These are phyloP conservation scores for Cantharellus anzutake DNA, from an alignment of 768 basidiomycete species.

Conservation along the genomic window DNA sequence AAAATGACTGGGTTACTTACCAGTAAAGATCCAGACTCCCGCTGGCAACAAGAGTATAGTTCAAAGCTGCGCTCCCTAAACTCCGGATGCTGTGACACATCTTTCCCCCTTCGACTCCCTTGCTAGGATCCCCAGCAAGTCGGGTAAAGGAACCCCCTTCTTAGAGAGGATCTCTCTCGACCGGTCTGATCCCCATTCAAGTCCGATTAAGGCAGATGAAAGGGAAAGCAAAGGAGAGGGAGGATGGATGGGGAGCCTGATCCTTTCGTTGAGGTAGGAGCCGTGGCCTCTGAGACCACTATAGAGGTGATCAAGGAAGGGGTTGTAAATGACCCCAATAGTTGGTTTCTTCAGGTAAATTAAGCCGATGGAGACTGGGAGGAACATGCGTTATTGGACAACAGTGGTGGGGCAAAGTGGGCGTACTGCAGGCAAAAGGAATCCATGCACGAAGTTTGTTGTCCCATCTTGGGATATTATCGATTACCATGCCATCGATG, in stretches of 20 bases:
- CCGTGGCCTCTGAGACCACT: constrained; percentile 64
- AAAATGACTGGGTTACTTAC: constrained; percentile 22
- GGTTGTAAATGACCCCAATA: constrained; percentile 85
- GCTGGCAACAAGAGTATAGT: constrained; percentile 70
- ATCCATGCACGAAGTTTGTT: constrained; percentile 73
- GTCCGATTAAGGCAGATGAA: constrained; percentile 50
- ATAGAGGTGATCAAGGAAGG: constrained; percentile 80
- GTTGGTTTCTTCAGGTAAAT: constrained; percentile 66
- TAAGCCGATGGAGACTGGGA: constrained; percentile 63
- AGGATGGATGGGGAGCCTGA: constrained; percentile 42
- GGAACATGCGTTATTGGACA: neutral
- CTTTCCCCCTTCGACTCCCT: constrained; percentile 41
- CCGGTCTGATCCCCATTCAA: constrained; percentile 84
- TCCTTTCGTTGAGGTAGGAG: constrained; percentile 43
- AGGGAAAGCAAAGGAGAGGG: constrained; percentile 44
- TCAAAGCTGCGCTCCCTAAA: constrained; percentile 68
- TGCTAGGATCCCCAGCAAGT: constrained; percentile 50
- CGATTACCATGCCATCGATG: neutral
- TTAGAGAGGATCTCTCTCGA: constrained; percentile 28
- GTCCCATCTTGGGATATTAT: too few relatives aligned
- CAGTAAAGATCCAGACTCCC: constrained; percentile 80
- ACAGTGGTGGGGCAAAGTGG: neutral
- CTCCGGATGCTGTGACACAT: constrained; percentile 78
- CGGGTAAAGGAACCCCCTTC: constrained; percentile 52
- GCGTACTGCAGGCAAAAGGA: constrained; percentile 46